Percentiles rank a stretch among this genome's conserved stretches.
Conservation (phyloP, 306 rosid genomes). For the Macrotyloma uniflorum region DNA sequence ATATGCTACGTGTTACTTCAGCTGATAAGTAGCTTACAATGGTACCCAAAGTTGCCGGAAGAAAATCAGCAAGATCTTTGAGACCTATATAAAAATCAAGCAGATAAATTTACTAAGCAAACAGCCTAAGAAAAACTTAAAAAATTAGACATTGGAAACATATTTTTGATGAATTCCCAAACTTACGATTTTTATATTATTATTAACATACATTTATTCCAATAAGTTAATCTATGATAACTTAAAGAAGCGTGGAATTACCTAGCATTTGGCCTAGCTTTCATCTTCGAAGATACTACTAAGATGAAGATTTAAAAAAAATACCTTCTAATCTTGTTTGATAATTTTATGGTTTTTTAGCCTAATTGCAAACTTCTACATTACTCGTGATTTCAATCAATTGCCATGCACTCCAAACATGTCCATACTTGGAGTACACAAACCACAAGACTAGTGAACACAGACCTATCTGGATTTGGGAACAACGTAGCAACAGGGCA, state of each 20-base stretch:
- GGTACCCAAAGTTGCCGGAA: slow-evolving; percentile 91
- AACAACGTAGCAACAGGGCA: no score
- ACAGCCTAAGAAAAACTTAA: slow-evolving; percentile 3
- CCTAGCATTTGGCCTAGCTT: not conserved
- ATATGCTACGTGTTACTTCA: slow-evolving; percentile 89
- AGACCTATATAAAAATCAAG: slow-evolving; percentile 66
- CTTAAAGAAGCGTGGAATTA: slow-evolving; percentile 2
- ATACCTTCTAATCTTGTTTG: not conserved
- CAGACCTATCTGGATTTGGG: not conserved
- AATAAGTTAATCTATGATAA: slow-evolving; percentile 18
- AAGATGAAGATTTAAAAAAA: not conserved
- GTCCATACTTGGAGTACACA: not conserved
- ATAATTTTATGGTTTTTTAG: not conserved
- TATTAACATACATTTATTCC: slow-evolving; percentile 13
- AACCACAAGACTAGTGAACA: not conserved
- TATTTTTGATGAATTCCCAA: slow-evolving; percentile 23
- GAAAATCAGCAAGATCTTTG: slow-evolving; percentile 96
- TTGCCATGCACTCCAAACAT: not conserved
- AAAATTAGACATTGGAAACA: not conserved
- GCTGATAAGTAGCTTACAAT: slow-evolving; percentile 92
- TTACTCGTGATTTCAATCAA: not conserved
- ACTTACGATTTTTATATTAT: not conserved
- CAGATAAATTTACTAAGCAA: slow-evolving; percentile 22
- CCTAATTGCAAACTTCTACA: not conserved
- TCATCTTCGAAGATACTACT: not conserved